phyloP scores from a whole-genome alignment of 352 stramenopile genomes.

The Phytophthora foliorum region DNA sequence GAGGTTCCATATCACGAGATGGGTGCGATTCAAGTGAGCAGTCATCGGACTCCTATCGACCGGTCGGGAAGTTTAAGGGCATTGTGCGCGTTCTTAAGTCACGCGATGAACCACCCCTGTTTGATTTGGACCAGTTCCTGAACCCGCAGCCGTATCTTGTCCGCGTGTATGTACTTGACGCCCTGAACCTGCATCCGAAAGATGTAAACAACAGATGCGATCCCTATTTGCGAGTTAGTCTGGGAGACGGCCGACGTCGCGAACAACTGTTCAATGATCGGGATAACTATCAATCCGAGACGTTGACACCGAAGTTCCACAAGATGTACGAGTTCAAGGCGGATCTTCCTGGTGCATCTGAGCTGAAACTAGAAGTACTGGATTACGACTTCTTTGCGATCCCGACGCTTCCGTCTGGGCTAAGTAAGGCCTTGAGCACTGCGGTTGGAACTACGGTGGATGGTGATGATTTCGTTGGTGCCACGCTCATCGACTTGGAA shows the following conservation, averaged over 20 bases:
- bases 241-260: conserved; percentile 79
- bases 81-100: conserved; percentile 85
- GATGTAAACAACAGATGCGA: conserved; percentile 88
- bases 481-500: conserved; percentile 94
- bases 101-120: conserved; percentile 72
- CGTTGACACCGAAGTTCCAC: conserved; percentile 90
- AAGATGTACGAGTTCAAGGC: conserved; percentile 93
- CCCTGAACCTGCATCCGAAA: conserved; percentile 81
- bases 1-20: conserved; percentile 52
- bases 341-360: conserved; percentile 82
- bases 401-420: conserved; percentile 54
- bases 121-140: conserved; percentile 81
- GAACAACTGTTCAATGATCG: conserved; percentile 85
- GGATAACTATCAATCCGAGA: conserved; percentile 80
- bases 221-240: conserved; percentile 84
- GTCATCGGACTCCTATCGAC: conserved; percentile 46
- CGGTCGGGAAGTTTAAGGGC: conserved; percentile 91
- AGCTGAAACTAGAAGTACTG: conserved; percentile 72
- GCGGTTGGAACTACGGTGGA: conserved; percentile 58
- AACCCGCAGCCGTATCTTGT: conserved; percentile 85
- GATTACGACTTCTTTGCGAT: conserved; percentile 85
- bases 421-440: conserved; percentile 60
- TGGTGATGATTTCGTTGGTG: conserved; percentile 92
- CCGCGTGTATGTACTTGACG: conserved; percentile 90
- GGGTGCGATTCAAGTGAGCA: conserved; percentile 43